Base-by-base conservation (phyloP, 306 rosid genomes). In the Argentina anserina region DNA sequence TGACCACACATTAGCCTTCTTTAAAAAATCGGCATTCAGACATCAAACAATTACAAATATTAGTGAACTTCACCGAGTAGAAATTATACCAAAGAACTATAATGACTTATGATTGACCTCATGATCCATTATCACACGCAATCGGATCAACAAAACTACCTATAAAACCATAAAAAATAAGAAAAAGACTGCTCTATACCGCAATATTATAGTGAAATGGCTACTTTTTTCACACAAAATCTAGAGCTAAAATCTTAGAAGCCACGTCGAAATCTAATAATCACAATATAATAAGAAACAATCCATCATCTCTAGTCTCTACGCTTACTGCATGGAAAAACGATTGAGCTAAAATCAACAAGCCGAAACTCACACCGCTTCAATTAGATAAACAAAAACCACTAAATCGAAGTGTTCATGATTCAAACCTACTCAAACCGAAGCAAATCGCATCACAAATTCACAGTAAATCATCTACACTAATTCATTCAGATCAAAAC, bases 31-130 rank as follows among this genome's bases (percentile, higher is more conserved):
- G 28, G 5, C 10, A 28, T 34, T 69, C 42, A 17, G 33, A 45
- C 65, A 69, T 42, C 28, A 23, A 64, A 65, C n/a, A 41, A 61
- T 43, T 17, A 31, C 41, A 60, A 70, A 20, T 29, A 40, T 45
- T 72, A 72, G 74, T 73, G 40, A 69, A 41, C 67, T 69, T 71
- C 25, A 45, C 26, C 34, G 6, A n/a, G 70, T 45, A 12, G 5
- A 31, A 42, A 67, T 17, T 42, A 58, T 29, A 40, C 17, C 7
- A 26, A 28, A 23, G 28, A 7, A 26, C 65, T 55, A 55, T 17
- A 55, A 37, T 34, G 34, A 17, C 26, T 6, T 37, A 70, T 26
- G 55, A 43, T 8, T 2, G 25, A 39, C 5, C 13, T 15, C 3
- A 49, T 69, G 31, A 47, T 12, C 62, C 49, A 41, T 6, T 43